Evolutionary conservation across 2,329 filamentous ascomycete species (phyloP).

Genomic region (Microdochium nivale): DNA sequence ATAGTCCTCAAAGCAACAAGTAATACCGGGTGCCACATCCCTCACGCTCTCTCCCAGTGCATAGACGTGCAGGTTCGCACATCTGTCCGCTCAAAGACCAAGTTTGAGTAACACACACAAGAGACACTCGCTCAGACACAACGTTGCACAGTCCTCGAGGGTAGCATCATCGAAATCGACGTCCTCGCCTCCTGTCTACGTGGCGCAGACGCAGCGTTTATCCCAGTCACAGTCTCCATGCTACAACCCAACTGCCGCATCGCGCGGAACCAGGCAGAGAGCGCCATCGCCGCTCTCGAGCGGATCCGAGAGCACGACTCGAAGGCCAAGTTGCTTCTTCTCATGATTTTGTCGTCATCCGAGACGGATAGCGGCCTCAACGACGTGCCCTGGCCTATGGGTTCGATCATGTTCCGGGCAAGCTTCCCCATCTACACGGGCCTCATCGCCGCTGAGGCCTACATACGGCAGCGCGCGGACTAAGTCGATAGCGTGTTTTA

Average conservation of each 20-base stretch:
- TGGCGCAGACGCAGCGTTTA: constrained; percentile 2
- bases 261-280: constrained; percentile 3
- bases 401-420: not conserved
- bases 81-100: constrained; percentile 1
- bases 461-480: not conserved
- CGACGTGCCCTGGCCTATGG: not conserved
- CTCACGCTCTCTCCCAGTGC: not conserved
- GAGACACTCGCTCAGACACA: not conserved
- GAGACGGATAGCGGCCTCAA: constrained; percentile 3
- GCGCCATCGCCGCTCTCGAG: constrained; percentile 1
- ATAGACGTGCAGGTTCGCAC: not conserved
- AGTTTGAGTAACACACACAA: not conserved
- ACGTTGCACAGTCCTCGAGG: not conserved
- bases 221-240: constrained; percentile 1
- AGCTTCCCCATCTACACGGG: constrained; percentile 2
- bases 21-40: constrained; percentile 1
- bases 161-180: not conserved
- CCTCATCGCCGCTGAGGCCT: not conserved
- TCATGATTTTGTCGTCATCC: constrained; percentile 3
- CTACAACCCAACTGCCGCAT: constrained; percentile 1
- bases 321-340: not conserved
- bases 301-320: not conserved
- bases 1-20: constrained; percentile 2
- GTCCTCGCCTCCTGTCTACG: constrained; percentile 2
- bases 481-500: constrained; percentile 2